Percentiles rank a stretch among this genome's conserved stretches.
phyloP scores from a whole-genome alignment of 2,329 filamentous ascomycete genomes.

The Alternaria arbusti region DNA sequence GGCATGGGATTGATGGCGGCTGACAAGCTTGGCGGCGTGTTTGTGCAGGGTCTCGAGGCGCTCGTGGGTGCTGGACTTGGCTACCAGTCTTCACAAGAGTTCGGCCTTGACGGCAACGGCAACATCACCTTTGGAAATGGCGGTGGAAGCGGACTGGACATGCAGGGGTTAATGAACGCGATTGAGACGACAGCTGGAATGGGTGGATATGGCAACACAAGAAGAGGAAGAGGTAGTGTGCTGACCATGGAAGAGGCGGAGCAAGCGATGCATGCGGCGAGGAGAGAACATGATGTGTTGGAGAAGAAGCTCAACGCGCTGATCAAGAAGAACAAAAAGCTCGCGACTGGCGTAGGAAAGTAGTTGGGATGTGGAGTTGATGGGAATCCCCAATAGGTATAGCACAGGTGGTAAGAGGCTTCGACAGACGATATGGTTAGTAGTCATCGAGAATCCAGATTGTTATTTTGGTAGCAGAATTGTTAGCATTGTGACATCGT shows the following conservation, averaged over 20 bases:
- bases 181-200: conserved; percentile 4
- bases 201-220: conserved; percentile 2
- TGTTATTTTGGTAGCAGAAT: neutral
- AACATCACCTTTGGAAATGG: conserved; percentile 23
- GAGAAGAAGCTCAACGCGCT: conserved; percentile 45
- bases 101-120: conserved; percentile 30
- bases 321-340: conserved; percentile 49
- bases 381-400: neutral
- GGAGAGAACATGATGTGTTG: conserved; percentile 45
- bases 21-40: conserved; percentile 43
- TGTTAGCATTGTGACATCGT: neutral
- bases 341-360: conserved; percentile 15
- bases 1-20: conserved; percentile 44
- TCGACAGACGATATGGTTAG: neutral
- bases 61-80: conserved; percentile 43
- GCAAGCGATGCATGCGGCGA: conserved; percentile 41
- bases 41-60: conserved; percentile 44
- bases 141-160: conserved; percentile 20
- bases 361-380: neutral
- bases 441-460: neutral
- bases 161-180: conserved; percentile 35
- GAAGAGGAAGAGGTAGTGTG: conserved; percentile 33
- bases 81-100: conserved; percentile 29
- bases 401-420: neutral
- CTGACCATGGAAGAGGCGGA: conserved; percentile 47